Evolutionary conservation across 2,329 filamentous ascomycete species (phyloP), one percentile per base, ranked within the genome.

Genomic region (Alternaria sp.): DNA sequence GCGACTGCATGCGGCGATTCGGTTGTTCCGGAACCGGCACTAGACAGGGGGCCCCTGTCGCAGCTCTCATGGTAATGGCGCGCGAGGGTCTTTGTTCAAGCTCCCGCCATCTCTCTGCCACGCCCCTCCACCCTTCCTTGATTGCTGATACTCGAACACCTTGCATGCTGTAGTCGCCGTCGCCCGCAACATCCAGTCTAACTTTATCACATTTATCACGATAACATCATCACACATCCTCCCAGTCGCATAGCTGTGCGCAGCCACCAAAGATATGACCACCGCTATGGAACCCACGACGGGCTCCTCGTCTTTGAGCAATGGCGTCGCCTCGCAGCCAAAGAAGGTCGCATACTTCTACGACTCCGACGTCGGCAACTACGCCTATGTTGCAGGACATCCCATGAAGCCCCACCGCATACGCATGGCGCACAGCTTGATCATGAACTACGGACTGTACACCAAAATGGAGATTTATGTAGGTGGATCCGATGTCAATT

Each of bases 331-430:
- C 4, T 70, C 73, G 26, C 67, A 65, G 52, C 68, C 74, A 7
- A 97, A 96, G 83, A 93, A 95, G 78, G 93, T 98, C 62, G 95
- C 95, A 59, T 98, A 98, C 83, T 98, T 98, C 81, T 98, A 98
- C 86, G 95, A 98, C 79, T 96, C 93, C 4, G 95, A 98, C 82
- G 96, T 98, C 77, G 95, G 95, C 69, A 98, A 98, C 81, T 98
- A 97, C 84, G 94, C 95, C 79, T 98, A 98, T 77, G 93, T 97
- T 61, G 85, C 87, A 12, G 87, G 86, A n/a, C 88, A 86, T 80
- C 87, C 88, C 32, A 90, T 90, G 88, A 90, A 90, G 79, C 87
- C 88, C 40, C 87, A 88, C 75, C 83, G 89, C 67, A 91, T 91
- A 81, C 85, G 89, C 70, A 89, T 91, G 85, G 88, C 82, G 36